These are phyloP conservation scores for Penicillium atrosanguineum DNA, from an alignment of 495 filamentous ascomycete genomes.

Conservation along the genomic window DNA sequence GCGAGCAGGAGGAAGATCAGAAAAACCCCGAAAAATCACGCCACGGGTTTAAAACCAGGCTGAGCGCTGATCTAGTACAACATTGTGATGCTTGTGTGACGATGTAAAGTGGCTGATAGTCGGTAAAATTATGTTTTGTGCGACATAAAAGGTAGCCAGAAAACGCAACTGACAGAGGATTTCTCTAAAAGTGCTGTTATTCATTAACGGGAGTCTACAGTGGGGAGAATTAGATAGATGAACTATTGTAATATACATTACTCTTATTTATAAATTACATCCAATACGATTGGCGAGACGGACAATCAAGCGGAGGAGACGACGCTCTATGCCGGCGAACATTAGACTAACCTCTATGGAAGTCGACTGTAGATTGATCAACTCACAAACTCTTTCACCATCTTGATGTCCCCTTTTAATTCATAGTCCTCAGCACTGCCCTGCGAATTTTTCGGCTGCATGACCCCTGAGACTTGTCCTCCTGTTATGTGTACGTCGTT, in stretches of 20 bases:
- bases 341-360: neutral
- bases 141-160: neutral
- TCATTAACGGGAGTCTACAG: neutral
- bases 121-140: neutral
- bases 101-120: neutral
- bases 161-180: no score
- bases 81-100: neutral
- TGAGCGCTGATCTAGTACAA: no score
- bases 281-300: neutral
- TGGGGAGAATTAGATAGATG: neutral
- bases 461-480: neutral
- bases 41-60: no score
- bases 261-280: neutral
- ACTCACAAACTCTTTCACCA: conserved; percentile 25
- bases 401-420: conserved; percentile 10
- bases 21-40: no score
- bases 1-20: no score
- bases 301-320: neutral
- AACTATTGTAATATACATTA: neutral
- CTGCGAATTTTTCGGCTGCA: neutral
- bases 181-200: neutral
- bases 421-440: conserved; percentile 1
- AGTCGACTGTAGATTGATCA: neutral
- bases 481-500: conserved; percentile 6
- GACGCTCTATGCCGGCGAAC: neutral